Evolutionary conservation across 1,284 basidiomycete genomes (phyloP).

Genomic region (Puccinia polysora): DNA sequence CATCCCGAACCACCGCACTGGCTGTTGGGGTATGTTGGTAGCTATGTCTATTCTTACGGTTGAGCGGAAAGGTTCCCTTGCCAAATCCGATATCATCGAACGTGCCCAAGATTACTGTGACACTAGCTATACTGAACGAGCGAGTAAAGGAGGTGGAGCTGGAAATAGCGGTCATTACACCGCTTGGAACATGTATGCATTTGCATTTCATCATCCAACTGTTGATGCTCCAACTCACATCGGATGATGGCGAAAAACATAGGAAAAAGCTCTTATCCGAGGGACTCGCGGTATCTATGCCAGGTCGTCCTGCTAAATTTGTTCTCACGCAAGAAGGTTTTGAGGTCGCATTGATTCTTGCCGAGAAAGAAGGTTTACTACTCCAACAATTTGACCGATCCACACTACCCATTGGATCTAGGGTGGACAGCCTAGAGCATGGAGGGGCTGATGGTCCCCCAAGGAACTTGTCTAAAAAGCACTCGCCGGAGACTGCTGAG

Average conservation of each 20-base stretch:
- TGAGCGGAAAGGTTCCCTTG: neutral
- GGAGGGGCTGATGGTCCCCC: too few relatives aligned
- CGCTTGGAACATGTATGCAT: conserved; percentile 50
- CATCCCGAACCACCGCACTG: conserved; percentile 50
- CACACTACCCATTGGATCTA: conserved; percentile 6
- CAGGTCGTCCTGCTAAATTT: conserved; percentile 51
- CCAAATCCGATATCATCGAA: conserved; percentile 50
- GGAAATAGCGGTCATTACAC: conserved; percentile 47
- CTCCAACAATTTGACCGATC: conserved; percentile 18
- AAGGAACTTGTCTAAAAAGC: too few relatives aligned
- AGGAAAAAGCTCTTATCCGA: conserved; percentile 51
- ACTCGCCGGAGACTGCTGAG: too few relatives aligned
- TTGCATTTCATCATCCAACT: too few relatives aligned
- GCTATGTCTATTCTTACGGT: conserved; percentile 47
- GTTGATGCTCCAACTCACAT: too few relatives aligned
- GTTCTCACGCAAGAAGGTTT: conserved; percentile 50
- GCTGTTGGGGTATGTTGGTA: conserved; percentile 51
- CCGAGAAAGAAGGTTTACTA: conserved; percentile 15
- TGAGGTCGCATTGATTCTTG: conserved; percentile 45
- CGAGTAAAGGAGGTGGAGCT: conserved; percentile 18
- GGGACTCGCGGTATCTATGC: conserved; percentile 49
- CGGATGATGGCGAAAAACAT: neutral
- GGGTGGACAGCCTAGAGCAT: too few relatives aligned
- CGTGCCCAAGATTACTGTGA: conserved; percentile 50
- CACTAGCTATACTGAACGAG: conserved; percentile 25